phyloP scores from a whole-genome alignment of 2,329 filamentous ascomycete species.

The Colletotrichum costaricense region DNA sequence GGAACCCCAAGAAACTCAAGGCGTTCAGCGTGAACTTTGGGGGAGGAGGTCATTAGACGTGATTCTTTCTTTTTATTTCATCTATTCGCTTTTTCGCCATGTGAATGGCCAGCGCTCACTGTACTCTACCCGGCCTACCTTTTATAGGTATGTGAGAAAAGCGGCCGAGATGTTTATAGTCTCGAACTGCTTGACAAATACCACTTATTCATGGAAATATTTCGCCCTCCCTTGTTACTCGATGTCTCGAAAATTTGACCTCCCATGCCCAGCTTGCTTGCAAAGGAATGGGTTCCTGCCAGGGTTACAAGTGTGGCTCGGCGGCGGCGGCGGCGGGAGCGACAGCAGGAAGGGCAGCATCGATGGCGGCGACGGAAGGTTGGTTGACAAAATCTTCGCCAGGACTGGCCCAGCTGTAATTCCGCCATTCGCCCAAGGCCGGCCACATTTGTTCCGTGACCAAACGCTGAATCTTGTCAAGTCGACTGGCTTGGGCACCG shows the following conservation, averaged over 20 bases:
- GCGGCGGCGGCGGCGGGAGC: conserved; percentile 3
- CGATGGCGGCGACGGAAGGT: conserved; percentile 31
- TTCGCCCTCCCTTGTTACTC: background rate
- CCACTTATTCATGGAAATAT: conserved; percentile 8
- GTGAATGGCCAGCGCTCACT: conserved; percentile 21
- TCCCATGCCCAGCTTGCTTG: too few relatives aligned
- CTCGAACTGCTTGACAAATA: background rate
- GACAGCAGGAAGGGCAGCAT: conserved; percentile 19
- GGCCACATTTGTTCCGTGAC: conserved; percentile 61
- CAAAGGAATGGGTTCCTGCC: background rate
- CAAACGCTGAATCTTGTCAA: conserved; percentile 45
- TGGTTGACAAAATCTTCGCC: conserved; percentile 55
- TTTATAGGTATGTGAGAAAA: background rate
- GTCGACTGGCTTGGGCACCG: conserved; percentile 38
- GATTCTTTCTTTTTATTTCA: conserved; percentile 2
- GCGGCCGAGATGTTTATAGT: conserved; percentile 2
- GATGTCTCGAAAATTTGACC: background rate
- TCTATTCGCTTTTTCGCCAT: background rate
- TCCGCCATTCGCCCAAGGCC: conserved; percentile 70
- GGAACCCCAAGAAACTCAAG: conserved; percentile 22
- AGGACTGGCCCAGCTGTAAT: conserved; percentile 74
- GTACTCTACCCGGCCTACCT: conserved; percentile 16
- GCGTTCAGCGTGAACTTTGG: conserved; percentile 30
- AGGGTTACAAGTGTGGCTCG: conserved; percentile 16
- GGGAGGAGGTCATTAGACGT: conserved; percentile 20